Evolutionary conservation across 305 asterid genomes (phyloP), one percentile per base, ranked within the genome.

Genomic region (Striga hermonthica): DNA sequence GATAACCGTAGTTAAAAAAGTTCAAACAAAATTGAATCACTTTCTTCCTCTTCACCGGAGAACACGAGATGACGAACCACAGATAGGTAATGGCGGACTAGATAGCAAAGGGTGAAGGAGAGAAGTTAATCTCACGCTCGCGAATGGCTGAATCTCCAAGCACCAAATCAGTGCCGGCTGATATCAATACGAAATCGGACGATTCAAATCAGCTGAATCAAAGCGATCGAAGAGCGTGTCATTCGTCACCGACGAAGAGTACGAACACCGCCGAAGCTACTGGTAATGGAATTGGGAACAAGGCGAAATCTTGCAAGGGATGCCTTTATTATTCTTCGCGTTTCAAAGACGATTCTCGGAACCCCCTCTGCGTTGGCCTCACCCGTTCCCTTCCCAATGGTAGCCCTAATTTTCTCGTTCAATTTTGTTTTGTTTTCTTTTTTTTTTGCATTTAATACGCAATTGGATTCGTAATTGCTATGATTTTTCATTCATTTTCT

Each of bases 231-330:
- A 28, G 8, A 6, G 53, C 45, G 79, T 28, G 78, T 9, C 56
- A 81, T 22, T 44, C 82, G n/a, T 64, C 85, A 3, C 64, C 75
- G 8, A 43, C 80, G 37, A 81, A 75, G 56, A 71, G 43, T 16
- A 28, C 71, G 74, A 62, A 63, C 62, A 0, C 70, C 37, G 56
- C 74, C 10, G 65, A 61, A 49, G 44, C 70, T 9, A 4, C 2
- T 15, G 53, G 53, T 55, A 49, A 40, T 22, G 65, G 60, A 62
- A 48, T 39, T 64, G 75, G 57, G 14, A 63, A 52, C 57, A 78
- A 74, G 65, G 95, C 86, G 7, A 90, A 81, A 73, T 88, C 96
- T 11, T 90, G 97, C 85, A 90, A 84, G 70, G 96, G 97, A 4
- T 83, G 89, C 73, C 74, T 90, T 1, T 88, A 84, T 65, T 90